These are phyloP conservation scores for Alternaria postmessia DNA, from an alignment of 2,329 filamentous ascomycete genomes.

Conservation along the genomic window DNA sequence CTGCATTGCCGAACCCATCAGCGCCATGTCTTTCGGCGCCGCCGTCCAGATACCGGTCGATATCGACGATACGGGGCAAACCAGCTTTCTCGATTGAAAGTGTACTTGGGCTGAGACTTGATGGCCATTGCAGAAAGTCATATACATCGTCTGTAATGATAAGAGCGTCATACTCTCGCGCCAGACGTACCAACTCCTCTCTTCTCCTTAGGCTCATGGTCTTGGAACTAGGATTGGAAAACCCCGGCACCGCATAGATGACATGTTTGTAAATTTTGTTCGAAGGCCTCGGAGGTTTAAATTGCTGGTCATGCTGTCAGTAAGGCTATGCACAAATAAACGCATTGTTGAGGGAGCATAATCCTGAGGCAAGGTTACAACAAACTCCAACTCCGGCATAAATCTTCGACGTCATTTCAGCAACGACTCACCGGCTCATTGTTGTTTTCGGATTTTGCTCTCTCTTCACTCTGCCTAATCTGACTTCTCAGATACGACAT, in stretches of 20 bases:
- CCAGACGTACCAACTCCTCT: conserved; percentile 74
- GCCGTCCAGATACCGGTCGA: conserved; percentile 74
- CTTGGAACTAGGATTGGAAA: conserved; percentile 85
- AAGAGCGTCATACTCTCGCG: conserved; percentile 81
- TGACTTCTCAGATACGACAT: conserved; percentile 65
- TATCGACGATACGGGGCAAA: conserved; percentile 77
- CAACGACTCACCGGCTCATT: conserved; percentile 53
- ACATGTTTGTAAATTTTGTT: conserved; percentile 85
- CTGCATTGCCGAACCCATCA: conserved; percentile 77
- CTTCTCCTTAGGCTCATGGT: conserved; percentile 78
- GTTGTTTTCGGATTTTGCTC: conserved; percentile 49
- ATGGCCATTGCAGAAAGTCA: conserved; percentile 85
- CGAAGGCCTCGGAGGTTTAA: conserved; percentile 67
- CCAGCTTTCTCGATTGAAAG: conserved; percentile 52
- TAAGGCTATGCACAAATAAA: background rate
- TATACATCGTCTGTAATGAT: conserved; percentile 92
- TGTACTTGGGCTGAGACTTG: conserved; percentile 38
- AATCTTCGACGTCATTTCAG: background rate
- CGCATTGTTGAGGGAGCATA: too few species aligned
- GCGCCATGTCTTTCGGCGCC: conserved; percentile 56
- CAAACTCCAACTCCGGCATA: background rate
- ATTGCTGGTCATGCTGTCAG: conserved; percentile 50
- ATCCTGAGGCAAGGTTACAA: background rate
- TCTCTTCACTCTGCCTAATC: conserved; percentile 60
- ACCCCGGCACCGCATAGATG: conserved; percentile 88